These are phyloP conservation scores for Microbotryum lychnidis-dioicae DNA, from an alignment of 1,284 basidiomycete genomes.

Conservation along the genomic window DNA sequence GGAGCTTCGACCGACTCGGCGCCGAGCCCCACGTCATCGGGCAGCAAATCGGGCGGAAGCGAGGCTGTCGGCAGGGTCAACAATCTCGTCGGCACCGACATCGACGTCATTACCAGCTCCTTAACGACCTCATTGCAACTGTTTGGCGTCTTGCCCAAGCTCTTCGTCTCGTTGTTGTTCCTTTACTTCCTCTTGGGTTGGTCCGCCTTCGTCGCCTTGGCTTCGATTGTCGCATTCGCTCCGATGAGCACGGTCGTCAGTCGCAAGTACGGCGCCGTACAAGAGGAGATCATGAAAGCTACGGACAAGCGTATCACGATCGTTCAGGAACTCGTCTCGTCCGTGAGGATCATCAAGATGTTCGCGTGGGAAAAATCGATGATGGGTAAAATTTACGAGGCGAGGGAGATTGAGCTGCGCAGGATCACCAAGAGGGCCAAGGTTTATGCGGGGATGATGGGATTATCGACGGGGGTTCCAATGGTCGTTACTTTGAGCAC, in stretches of 20 bases:
- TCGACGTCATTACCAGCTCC: conserved; percentile 25
- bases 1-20: no score
- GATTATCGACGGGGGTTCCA: conserved; percentile 25
- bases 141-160: conserved; percentile 42
- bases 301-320: conserved; percentile 27
- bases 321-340: conserved; percentile 22
- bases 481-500: conserved; percentile 22
- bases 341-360: conserved; percentile 28
- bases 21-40: no score
- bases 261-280: conserved; percentile 21
- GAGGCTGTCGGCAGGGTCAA: conserved; percentile 1
- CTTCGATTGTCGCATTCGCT: conserved; percentile 16
- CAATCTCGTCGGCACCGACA: conserved; percentile 29
- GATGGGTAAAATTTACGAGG: conserved; percentile 8
- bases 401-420: conserved; percentile 12
- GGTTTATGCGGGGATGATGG: conserved; percentile 22
- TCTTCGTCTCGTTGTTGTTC: conserved; percentile 63
- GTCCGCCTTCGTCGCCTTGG: conserved; percentile 30
- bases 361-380: conserved; percentile 22
- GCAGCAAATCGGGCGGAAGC: not conserved
- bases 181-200: conserved; percentile 77
- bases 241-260: conserved; percentile 17
- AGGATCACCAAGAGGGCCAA: conserved; percentile 22
- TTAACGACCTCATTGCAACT: conserved; percentile 22
- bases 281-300: conserved; percentile 30